Conservation (phyloP, 108 stramenopile genomes). For the Bacterosira constricta region DNA sequence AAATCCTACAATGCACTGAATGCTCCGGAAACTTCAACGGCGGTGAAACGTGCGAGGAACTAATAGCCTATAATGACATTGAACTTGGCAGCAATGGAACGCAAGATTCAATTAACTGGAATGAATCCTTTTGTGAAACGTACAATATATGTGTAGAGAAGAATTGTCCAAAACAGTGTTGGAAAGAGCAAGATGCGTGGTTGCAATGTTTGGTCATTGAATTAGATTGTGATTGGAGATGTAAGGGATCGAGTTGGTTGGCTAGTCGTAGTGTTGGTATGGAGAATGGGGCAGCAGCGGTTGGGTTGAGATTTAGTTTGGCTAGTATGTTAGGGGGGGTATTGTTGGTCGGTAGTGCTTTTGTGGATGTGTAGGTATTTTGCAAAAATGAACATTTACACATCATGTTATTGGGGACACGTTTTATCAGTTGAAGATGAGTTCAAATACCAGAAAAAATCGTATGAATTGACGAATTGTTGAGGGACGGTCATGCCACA, state of each 20-base stretch:
- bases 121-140: constrained; percentile 15
- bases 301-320: too few species aligned
- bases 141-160: constrained; percentile 24
- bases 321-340: too few species aligned
- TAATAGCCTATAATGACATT: constrained; percentile 12
- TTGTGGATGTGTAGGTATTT: too few species aligned
- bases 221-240: constrained; percentile 38
- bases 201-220: constrained; percentile 26
- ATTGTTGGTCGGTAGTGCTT: too few species aligned
- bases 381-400: too few species aligned
- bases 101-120: neutral
- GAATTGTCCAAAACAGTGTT: constrained; percentile 17
- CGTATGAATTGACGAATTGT: too few species aligned
- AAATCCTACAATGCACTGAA: constrained; percentile 15
- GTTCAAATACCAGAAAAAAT: too few species aligned
- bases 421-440: too few species aligned
- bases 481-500: too few species aligned
- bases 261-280: neutral
- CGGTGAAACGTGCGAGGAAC: constrained; percentile 10
- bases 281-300: neutral
- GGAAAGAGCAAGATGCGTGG: constrained; percentile 26
- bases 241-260: neutral
- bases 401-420: too few species aligned
- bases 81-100: neutral
- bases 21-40: constrained; percentile 18